A percentile compares a stretch with the other conserved stretches of the same genome.
Conservation (phyloP, 169 alveolate species). For the Cryptosporidium bovis region DNA sequence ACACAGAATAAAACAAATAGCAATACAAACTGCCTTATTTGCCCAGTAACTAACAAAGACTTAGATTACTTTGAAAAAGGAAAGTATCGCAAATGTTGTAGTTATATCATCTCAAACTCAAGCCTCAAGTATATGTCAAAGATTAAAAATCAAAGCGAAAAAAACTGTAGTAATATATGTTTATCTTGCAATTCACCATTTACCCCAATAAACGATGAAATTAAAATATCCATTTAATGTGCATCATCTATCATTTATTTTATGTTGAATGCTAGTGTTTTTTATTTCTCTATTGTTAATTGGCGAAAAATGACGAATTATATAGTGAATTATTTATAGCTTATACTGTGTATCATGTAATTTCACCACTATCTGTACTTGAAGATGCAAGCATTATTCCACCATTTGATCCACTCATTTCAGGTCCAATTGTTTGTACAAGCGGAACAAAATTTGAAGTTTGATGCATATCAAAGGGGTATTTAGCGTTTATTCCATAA, state of each 20-base stretch:
- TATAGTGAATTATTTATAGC: no score
- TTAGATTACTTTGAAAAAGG: constrained; percentile 60
- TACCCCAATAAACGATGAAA: constrained; percentile 5
- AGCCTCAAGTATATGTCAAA: not conserved
- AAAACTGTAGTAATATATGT: not conserved
- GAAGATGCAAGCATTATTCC: not conserved
- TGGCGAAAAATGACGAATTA: no score
- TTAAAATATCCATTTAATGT: not conserved
- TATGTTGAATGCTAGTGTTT: not conserved
- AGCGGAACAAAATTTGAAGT: not conserved
- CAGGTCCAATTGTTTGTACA: not conserved
- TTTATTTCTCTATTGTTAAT: not conserved
- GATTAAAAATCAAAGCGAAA: not conserved
- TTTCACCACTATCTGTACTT: not conserved
- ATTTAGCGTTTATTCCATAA: not conserved
- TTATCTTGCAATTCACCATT: constrained; percentile 14
- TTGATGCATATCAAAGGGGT: not conserved
- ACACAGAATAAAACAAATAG: constrained; percentile 37
- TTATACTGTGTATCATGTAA: no score
- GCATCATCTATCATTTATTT: not conserved
- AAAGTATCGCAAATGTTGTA: constrained; percentile 18
- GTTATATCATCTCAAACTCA: constrained; percentile 36
- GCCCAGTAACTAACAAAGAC: constrained; percentile 55
- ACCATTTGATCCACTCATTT: not conserved
- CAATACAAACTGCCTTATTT: constrained; percentile 16